Evolutionary conservation across 2,329 filamentous ascomycete species (phyloP).

Genomic region (Scytalidium sp.): DNA sequence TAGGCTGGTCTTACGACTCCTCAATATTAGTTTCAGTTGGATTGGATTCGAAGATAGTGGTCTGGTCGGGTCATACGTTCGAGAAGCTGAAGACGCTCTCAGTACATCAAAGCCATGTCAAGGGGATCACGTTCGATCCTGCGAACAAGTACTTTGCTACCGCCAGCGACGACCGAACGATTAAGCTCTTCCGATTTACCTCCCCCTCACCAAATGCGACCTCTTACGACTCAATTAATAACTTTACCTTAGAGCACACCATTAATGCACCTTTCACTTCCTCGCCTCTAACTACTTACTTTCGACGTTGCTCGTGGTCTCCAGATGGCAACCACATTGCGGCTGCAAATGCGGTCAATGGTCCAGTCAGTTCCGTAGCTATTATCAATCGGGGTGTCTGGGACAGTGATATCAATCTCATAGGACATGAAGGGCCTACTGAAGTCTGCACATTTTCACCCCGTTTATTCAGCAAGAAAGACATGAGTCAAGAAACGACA

Average conservation of each 20-base stretch:
- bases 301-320: slow-evolving; percentile 94
- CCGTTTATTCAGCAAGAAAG: slow-evolving; percentile 75
- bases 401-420: slow-evolving; percentile 96
- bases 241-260: slow-evolving; percentile 92
- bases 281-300: slow-evolving; percentile 94
- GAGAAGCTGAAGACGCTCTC: slow-evolving; percentile 95
- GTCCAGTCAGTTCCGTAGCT: slow-evolving; percentile 93
- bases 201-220: slow-evolving; percentile 88
- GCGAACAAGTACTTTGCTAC: slow-evolving; percentile 99
- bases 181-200: slow-evolving; percentile 95
- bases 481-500: slow-evolving; percentile 46
- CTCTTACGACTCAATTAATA: slow-evolving; percentile 92
- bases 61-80: slow-evolving; percentile 97
- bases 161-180: slow-evolving; percentile 92
- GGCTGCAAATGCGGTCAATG: slow-evolving; percentile 94
- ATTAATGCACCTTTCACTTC: slow-evolving; percentile 85
- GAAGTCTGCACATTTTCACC: slow-evolving; percentile 98
- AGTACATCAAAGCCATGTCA: slow-evolving; percentile 95
- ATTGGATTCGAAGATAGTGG: slow-evolving; percentile 94
- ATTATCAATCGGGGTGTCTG: slow-evolving; percentile 90
- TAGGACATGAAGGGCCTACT: slow-evolving; percentile 93
- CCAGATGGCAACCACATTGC: slow-evolving; percentile 97
- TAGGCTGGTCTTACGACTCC: slow-evolving; percentile 95
- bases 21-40: slow-evolving; percentile 95
- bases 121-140: slow-evolving; percentile 97